These are phyloP conservation scores for Penicillium canescens DNA, from an alignment of 495 filamentous ascomycete genomes.

Conservation along the genomic window DNA sequence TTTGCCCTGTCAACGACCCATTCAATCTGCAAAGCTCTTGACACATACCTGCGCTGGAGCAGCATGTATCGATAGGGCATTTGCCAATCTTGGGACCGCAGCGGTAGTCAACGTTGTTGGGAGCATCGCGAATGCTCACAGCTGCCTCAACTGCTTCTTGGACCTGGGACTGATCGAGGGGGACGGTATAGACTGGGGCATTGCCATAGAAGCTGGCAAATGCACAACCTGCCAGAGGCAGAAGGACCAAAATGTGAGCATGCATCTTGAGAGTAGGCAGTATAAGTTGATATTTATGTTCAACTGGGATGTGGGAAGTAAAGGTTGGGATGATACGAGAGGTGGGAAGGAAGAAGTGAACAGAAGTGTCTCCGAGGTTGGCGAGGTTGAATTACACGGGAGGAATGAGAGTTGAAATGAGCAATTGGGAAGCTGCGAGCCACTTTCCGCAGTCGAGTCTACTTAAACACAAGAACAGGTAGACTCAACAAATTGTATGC, in stretches of 20 bases:
- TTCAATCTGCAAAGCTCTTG: not conserved
- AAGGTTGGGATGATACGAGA: not conserved
- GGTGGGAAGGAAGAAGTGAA: conserved; percentile 3
- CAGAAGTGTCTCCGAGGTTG: not conserved
- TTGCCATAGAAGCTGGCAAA: conserved; percentile 4
- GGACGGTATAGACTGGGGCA: not conserved
- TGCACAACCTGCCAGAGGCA: conserved; percentile 10
- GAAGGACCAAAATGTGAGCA: conserved; percentile 11
- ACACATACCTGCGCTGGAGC: conserved; percentile 61
- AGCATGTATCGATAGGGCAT: conserved; percentile 61
- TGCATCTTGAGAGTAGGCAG: conserved; percentile 28
- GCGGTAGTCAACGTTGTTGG: conserved; percentile 23
- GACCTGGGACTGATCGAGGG: not conserved
- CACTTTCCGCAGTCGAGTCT: not conserved
- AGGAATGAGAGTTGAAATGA: conserved; percentile 5
- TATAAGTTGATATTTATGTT: conserved; percentile 24
- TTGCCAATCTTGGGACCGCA: conserved; percentile 46
- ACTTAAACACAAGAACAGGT: not conserved
- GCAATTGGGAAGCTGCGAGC: not conserved
- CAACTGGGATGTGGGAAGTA: conserved; percentile 18
- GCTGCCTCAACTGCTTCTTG: not conserved
- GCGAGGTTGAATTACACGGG: not conserved
- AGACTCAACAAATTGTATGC: not conserved
- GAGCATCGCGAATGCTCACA: conserved; percentile 11
- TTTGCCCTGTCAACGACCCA: conserved; percentile 9